Conservation (phyloP, 225 moss, liverwort and hornwort genomes). For the Bryoerythrophyllum caledonicum region DNA sequence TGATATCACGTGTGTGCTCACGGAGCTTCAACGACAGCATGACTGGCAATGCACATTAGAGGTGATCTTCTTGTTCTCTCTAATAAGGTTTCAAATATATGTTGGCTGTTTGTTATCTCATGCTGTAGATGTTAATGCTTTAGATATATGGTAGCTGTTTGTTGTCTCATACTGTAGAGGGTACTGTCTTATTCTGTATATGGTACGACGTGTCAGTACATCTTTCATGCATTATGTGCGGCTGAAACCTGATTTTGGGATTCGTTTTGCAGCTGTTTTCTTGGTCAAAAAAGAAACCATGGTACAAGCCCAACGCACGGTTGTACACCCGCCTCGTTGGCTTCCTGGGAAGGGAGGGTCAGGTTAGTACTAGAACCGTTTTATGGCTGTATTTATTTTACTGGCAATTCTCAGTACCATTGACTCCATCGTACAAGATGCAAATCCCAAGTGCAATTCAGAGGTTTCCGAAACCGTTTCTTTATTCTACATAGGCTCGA, state of each 20-base stretch:
- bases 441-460: too few relatives aligned
- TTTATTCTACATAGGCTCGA: too few relatives aligned
- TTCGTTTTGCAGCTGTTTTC: constrained; percentile 70
- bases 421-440: too few relatives aligned
- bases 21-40: constrained; percentile 75
- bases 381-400: too few relatives aligned
- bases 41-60: constrained; percentile 80
- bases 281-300: constrained; percentile 83
- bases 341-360: constrained; percentile 82
- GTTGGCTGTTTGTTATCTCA: background rate
- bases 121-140: background rate
- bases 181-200: background rate
- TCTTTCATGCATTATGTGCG: background rate
- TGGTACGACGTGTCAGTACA: background rate
- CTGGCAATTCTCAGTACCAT: too few relatives aligned
- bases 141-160: background rate
- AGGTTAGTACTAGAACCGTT: constrained; percentile 29
- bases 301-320: constrained; percentile 78
- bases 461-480: too few relatives aligned
- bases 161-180: background rate
- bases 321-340: constrained; percentile 85
- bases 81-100: background rate
- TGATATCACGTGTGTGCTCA: constrained; percentile 74
- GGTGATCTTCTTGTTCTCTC: constrained; percentile 32
- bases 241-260: constrained; percentile 16